These are phyloP conservation scores for Zygosaccharomyces rouxii DNA, from an alignment of 805 yeast genomes.

Conservation along the genomic window DNA sequence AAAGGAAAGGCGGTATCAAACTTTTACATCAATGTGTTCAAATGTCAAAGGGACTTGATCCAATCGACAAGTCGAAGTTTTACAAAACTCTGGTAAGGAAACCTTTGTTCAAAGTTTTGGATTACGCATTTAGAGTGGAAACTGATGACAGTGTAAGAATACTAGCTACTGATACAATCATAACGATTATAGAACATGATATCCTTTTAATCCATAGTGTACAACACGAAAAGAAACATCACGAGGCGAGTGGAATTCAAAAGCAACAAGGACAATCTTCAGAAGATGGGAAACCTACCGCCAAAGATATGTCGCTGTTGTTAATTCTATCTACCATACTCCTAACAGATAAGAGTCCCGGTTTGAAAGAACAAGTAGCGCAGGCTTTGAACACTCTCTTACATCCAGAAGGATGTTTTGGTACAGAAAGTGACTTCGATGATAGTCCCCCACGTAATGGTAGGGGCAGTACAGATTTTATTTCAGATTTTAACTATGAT, in stretches of 20 bases:
- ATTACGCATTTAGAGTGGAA: constrained; percentile 61
- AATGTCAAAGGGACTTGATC: constrained; percentile 65
- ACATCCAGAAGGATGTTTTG: constrained; percentile 46
- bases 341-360: constrained; percentile 58
- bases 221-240: constrained; percentile 19
- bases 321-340: constrained; percentile 55
- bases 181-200: constrained; percentile 80
- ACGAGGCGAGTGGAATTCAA: constrained; percentile 2
- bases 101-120: constrained; percentile 67
- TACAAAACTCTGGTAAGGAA: constrained; percentile 57
- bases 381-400: constrained; percentile 76
- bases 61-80: constrained; percentile 61
- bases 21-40: constrained; percentile 75
- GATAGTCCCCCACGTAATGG: constrained; percentile 9
- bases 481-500: constrained; percentile 8
- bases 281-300: neutral
- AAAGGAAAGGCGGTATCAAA: constrained; percentile 65
- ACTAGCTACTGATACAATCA: constrained; percentile 74
- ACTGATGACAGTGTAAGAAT: constrained; percentile 44
- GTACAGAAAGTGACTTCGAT: constrained; percentile 17
- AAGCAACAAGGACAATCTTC: constrained; percentile 8
- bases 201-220: constrained; percentile 50
- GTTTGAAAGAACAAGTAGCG: constrained; percentile 73
- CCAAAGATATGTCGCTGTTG: constrained; percentile 55
- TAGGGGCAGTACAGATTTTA: constrained; percentile 6